Percentiles rank a stretch among this genome's conserved stretches.
phyloP scores from a whole-genome alignment of 441 rosid genomes.

The Kokia cookei region DNA sequence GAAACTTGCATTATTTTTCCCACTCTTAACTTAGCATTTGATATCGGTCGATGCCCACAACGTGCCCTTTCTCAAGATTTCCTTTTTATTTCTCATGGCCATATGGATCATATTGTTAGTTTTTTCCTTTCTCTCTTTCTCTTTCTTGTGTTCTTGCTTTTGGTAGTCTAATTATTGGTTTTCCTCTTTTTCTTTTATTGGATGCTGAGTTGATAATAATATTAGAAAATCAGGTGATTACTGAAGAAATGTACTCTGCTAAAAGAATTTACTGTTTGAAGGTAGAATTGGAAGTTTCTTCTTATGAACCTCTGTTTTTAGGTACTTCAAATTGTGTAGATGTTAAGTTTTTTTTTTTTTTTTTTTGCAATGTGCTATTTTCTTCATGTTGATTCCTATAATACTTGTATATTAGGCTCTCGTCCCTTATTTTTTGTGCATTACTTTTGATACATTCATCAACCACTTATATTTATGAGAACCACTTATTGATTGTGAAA shows the following conservation, averaged over 20 bases:
- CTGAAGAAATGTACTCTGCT: too few species aligned
- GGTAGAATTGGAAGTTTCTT: neutral
- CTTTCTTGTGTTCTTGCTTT: neutral
- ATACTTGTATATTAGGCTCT: neutral
- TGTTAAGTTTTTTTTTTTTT: neutral
- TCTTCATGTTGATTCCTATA: neutral
- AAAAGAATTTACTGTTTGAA: too few species aligned
- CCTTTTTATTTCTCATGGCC: conserved; percentile 87
- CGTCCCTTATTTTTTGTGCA: too few species aligned
- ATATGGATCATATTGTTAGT: conserved; percentile 93
- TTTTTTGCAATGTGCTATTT: neutral
- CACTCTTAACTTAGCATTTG: conserved; percentile 73
- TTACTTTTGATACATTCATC: neutral
- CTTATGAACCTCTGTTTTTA: neutral
- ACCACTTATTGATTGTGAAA: neutral
- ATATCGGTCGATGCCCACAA: conserved; percentile 89
- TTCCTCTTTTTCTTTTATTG: neutral
- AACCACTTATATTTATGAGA: neutral
- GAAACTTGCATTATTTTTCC: conserved; percentile 93
- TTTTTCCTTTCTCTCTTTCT: neutral
- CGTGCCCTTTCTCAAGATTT: conserved; percentile 87
- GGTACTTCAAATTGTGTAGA: neutral
- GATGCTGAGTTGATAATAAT: neutral
- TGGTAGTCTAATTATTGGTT: neutral
- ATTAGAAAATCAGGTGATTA: neutral